Evolutionary conservation across 75 land plant species (phyloP), one percentile per base, ranked within the genome.

Genomic region (Sequoiadendron giganteum): DNA sequence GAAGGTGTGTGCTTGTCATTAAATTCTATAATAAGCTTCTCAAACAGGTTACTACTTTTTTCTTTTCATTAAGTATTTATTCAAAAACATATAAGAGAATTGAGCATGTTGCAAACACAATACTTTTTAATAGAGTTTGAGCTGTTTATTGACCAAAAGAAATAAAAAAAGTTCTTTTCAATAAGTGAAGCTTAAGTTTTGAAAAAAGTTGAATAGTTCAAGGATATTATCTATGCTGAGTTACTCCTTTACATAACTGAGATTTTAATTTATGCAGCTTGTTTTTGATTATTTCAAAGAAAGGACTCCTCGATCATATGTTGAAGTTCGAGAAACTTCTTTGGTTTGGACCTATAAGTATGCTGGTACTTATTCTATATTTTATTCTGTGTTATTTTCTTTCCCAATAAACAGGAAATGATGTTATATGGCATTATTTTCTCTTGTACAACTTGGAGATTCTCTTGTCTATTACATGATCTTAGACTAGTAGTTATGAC

Each of bases 341-440:
- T 68, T 92, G 43, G 93, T 92, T 48, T 92, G 92, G 93, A 92
- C 91, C 89, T 92, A 86, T 93, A 92, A 92, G 86, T 91, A 89
- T 91, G 93, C 93, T 49, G 93, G 93, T 91, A 88, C 8, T 45
- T 30, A 70, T 56, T 45, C 77, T 39, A 39, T 39, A 77, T 34
- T 84, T 39, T 87, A 39, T n/a, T 43, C 38, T 52, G 58, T 32
- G 15, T 14, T 82, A 25, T 85, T 43, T 45, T 28, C 40, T 82
- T 38, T 82, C 25, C 45, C 9, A 40, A 19, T 19, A 21, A 40
- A 30, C 28, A 25, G 19, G 84, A 42, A 28, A 45, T 14, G 6
- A 45, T 45, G 9, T 5, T 2, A 82, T 47, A 79, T 47, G 49
- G 25, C 2, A 13, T 42, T 30, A n/a, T 47, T 78, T 19, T 43